Percentiles rank a stretch among this genome's conserved stretches.
These are phyloP conservation scores for Fusarium gaditjirri DNA, from an alignment of 2,329 filamentous ascomycete genomes.

Conservation along the genomic window DNA sequence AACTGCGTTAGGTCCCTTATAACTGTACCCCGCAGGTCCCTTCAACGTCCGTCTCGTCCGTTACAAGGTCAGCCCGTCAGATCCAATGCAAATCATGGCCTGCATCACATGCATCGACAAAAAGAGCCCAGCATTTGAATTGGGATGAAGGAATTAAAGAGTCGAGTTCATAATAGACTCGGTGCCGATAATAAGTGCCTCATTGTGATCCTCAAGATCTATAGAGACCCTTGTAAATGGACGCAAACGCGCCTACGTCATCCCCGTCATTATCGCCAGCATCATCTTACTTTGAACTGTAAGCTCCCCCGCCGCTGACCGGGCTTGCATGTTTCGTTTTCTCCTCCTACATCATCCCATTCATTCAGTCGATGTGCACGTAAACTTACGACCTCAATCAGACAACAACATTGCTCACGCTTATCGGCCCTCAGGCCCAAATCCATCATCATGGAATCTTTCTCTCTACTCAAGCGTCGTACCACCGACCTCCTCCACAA, in stretches of 20 bases:
- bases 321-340: slow-evolving; percentile 1
- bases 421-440: slow-evolving; percentile 22
- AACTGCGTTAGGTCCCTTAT: background rate
- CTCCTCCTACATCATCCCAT: slow-evolving; percentile 26
- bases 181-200: background rate
- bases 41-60: slow-evolving; percentile 1
- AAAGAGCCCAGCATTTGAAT: background rate
- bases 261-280: slow-evolving; percentile 22
- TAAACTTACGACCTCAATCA: background rate
- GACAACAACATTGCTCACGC: background rate
- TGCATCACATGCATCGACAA: slow-evolving; percentile 20
- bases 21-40: slow-evolving; percentile 30
- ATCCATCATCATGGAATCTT: slow-evolving; percentile 56
- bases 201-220: background rate
- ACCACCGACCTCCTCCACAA: slow-evolving; percentile 64
- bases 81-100: background rate
- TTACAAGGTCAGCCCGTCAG: background rate
- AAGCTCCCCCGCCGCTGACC: slow-evolving; percentile 39
- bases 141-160: background rate
- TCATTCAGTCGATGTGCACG: background rate
- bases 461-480: slow-evolving; percentile 64
- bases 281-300: slow-evolving; percentile 36
- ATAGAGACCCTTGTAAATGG: slow-evolving; percentile 19
- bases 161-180: background rate
- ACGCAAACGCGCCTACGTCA: slow-evolving; percentile 32